Evolutionary conservation across 2,329 filamentous ascomycete genomes (phyloP), one percentile per base, ranked within the genome.

Genomic region (Xylariaceae sp.): DNA sequence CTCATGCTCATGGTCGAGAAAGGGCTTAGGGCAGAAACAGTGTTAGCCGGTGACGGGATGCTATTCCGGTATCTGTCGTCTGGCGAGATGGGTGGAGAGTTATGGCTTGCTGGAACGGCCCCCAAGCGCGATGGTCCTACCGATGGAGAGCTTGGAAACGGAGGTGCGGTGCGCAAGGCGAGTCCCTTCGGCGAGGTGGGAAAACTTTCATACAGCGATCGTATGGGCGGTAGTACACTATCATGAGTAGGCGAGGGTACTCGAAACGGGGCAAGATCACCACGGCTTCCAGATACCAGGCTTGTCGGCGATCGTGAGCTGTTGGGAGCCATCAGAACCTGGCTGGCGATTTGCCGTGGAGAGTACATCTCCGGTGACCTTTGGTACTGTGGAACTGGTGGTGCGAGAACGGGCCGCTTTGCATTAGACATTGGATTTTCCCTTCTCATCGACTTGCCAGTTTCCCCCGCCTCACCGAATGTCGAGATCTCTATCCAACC

Each of bases 81-180:
- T 13, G 80, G 78, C 2, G 81, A 84, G 11, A 78, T 74, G 1
- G 81, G 80, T 9, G 82, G 79, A 17, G 80, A 77, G 1, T 64
- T 65, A 68, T 80, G 73, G 35, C 67, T 69, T 13, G 69, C 66
- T n/a, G 71, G 63, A n/a, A 77, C 67, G 2, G 68, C 64, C 5
- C 69, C 65, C 17, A 76, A 64, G 4, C 68, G 71, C 2, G 71
- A 66, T 34, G 66, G 63, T 3, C 63, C 64, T 8, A 65, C 65
- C 13, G 75, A 72, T 1, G 75, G 73, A 3, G 75, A 76, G 35
- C 72, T 72, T 35, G 71, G 66, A 52, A 68, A 73, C 8, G 65
- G 66, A 63, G 59, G 63, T 41, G 49, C 63, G 34, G 62, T 61
- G 18, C 69, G 69, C 57, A 71, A 67, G 35, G 66, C 63, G 3